Base-by-base conservation (phyloP, 192 early-diverging fungal genomes). In the Entomortierella chlamydospora region DNA sequence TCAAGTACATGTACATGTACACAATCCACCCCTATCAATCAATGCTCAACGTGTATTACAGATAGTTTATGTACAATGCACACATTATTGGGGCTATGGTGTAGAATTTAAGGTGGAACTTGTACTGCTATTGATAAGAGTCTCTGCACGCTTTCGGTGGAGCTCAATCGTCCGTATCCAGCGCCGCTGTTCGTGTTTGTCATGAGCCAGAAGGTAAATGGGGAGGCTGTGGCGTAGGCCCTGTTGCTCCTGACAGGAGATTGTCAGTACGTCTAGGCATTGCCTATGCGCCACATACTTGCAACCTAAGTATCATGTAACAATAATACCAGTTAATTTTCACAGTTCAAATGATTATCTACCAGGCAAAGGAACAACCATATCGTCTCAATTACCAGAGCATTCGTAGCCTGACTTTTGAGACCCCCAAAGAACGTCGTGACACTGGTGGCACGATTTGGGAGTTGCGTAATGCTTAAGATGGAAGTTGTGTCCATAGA, bases 111-210 rank as follows among this genome's bases (percentile, higher is more conserved):
- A 2, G 2, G 45, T 20, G 15, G 15, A 4, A 37, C 34, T 37
- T 51, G 25, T 13, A 56, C 26, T 15, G 60, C 20, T 26, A 52
- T 22, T 61, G 20, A 61, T 30, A 31, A 15, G n/a, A 1, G 57
- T 29, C 56, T 78, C 74, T 4, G 62, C 68, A 1, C 68, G 43
- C 57, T 70, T 79, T 0, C 76, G 67, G 50, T 79, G 76, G 22
- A 79, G 30, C 67, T 82, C 81, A 62, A 82, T 74, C 11, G 72
- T 73, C 9, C 68, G 59, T 33, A 82, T 82, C 81, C 81, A 82
- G 12, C 72, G 72, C 37, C 61, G 31, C 39, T 74, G 81, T 51
- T 82, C 81, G 39, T 74, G 67, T 66, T 74, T 74, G 39, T 82
- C 81, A 45, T 74, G 81, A 11, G 81, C 81, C 18, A 74, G 52